A percentile compares a stretch with the other conserved stretches of the same genome.
phyloP scores from a whole-genome alignment of 345 rosid species.

The Salix koriyanagi region DNA sequence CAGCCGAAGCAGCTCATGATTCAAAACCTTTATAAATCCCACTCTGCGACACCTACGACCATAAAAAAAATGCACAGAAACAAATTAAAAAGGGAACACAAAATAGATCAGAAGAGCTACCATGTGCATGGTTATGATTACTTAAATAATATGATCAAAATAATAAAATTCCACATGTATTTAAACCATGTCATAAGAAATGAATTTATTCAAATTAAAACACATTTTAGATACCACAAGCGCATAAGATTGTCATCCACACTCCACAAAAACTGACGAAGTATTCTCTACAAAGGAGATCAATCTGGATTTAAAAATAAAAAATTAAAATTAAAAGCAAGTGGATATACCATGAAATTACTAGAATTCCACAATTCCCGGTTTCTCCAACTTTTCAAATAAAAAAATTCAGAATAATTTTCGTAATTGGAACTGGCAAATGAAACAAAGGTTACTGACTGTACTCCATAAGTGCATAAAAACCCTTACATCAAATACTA shows the following conservation, averaged over 20 bases:
- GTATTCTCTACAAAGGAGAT: neutral
- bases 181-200: neutral
- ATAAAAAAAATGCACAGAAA: neutral
- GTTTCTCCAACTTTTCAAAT: neutral
- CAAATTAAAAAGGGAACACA: neutral
- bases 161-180: neutral
- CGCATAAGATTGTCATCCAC: neutral
- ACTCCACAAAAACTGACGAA: neutral
- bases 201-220: neutral
- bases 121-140: neutral
- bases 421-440: neutral
- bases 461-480: neutral
- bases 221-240: neutral
- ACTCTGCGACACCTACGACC: constrained; percentile 11
- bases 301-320: neutral
- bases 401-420: neutral
- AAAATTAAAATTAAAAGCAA: neutral
- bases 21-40: constrained; percentile 19
- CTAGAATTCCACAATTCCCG: neutral
- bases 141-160: neutral
- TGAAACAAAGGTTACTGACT: neutral
- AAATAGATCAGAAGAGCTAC: neutral
- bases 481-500: neutral
- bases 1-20: constrained; percentile 84
- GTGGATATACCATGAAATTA: neutral